Evolutionary conservation across 768 basidiomycete species (phyloP).

Genomic region (Suillus lakei): DNA sequence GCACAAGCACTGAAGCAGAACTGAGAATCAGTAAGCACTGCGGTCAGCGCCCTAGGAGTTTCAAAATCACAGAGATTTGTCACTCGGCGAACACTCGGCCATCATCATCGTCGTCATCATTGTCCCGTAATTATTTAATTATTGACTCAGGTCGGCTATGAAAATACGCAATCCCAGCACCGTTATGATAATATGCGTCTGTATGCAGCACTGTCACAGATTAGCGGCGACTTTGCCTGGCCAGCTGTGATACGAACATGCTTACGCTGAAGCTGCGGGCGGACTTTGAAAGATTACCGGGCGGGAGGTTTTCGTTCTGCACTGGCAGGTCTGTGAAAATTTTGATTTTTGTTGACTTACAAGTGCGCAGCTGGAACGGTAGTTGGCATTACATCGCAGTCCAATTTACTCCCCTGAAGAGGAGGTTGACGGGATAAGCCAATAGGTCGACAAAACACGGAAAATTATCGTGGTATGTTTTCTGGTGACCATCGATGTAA

Average conservation of each 20-base stretch:
- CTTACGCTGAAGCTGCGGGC: background rate
- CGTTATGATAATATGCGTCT: too few species aligned
- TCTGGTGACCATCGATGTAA: too few species aligned
- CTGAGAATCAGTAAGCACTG: background rate
- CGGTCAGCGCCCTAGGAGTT: background rate
- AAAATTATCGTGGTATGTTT: background rate
- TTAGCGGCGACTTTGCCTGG: too few species aligned
- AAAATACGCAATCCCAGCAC: too few species aligned
- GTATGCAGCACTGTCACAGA: too few species aligned
- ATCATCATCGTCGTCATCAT: background rate
- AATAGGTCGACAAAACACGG: background rate
- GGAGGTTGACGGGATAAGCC: too few species aligned
- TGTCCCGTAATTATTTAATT: too few species aligned
- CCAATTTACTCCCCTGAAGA: too few species aligned
- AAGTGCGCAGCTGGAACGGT: background rate
- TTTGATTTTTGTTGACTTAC: background rate
- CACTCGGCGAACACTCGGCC: slow-evolving; percentile 14
- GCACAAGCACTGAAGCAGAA: background rate
- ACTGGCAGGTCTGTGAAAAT: background rate
- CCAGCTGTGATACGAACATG: background rate
- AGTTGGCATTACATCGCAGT: too few species aligned
- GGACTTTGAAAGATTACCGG: background rate
- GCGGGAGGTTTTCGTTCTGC: background rate
- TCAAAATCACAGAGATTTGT: slow-evolving; percentile 9
- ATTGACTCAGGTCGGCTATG: too few species aligned